Percentiles rank a stretch among this genome's conserved stretches.
These are phyloP conservation scores for Alternaria postmessia DNA, from an alignment of 2,329 filamentous ascomycete species.

Conservation along the genomic window DNA sequence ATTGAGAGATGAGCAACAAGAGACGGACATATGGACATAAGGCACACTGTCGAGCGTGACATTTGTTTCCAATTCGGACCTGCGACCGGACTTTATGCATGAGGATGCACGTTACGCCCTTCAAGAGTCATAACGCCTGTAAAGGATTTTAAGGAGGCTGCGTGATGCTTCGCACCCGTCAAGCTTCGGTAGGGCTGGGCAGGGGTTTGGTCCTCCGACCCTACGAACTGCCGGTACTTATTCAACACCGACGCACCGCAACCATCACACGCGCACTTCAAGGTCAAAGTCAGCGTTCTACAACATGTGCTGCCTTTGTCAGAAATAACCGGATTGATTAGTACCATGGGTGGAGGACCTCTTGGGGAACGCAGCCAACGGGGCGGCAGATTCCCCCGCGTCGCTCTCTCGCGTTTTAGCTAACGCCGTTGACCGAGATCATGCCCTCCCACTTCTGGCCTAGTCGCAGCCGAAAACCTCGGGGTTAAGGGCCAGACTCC, in stretches of 20 bases:
- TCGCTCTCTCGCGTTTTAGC: slow-evolving; percentile 23
- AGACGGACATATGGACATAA: background rate
- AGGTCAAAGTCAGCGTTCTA: background rate
- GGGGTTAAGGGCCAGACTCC: slow-evolving; percentile 17
- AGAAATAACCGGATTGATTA: background rate
- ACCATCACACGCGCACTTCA: too few relatives aligned
- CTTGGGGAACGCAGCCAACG: background rate
- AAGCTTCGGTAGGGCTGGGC: background rate
- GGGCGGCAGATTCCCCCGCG: background rate
- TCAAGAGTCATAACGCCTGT: background rate
- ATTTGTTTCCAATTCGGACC: background rate
- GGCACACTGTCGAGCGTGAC: background rate
- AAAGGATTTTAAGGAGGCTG: background rate
- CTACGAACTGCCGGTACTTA: background rate
- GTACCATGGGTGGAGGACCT: background rate
- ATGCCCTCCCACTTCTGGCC: slow-evolving; percentile 2
- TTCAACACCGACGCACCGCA: background rate
- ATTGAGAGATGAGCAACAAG: background rate
- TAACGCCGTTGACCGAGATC: slow-evolving; percentile 24
- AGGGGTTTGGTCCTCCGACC: background rate
- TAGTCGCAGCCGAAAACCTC: slow-evolving; percentile 1
- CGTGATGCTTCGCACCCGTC: background rate
- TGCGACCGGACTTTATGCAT: background rate
- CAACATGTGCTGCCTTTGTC: background rate
- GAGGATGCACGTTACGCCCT: background rate